These are phyloP conservation scores for Cadophora luteo-olivacea DNA, from an alignment of 2,329 filamentous ascomycete species.

Conservation along the genomic window DNA sequence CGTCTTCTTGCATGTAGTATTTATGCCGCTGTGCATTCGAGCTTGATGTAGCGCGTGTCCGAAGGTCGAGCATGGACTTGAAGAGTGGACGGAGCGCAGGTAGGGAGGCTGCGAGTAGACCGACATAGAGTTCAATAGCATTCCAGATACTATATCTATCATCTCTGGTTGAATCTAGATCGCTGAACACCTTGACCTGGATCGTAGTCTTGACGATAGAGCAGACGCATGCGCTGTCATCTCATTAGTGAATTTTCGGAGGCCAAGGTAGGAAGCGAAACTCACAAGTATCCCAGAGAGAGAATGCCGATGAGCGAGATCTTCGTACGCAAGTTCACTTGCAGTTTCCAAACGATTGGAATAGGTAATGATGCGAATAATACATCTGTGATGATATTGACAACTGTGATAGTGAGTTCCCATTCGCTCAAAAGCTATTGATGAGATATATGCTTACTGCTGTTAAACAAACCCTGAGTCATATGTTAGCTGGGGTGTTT, in stretches of 20 bases:
- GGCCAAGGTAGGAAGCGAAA: neutral
- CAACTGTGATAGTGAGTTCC: constrained; percentile 10
- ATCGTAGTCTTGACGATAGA: constrained; percentile 51
- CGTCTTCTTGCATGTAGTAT: constrained; percentile 38
- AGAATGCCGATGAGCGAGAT: constrained; percentile 44
- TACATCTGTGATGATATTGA: constrained; percentile 39
- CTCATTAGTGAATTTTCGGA: constrained; percentile 9
- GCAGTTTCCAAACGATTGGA: constrained; percentile 51
- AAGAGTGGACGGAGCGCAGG: constrained; percentile 52
- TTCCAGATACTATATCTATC: constrained; percentile 52
- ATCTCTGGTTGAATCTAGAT: constrained; percentile 45
- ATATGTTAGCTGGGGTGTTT: neutral
- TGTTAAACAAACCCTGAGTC: constrained; percentile 50
- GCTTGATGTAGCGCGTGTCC: constrained; percentile 12
- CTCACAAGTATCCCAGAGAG: constrained; percentile 38
- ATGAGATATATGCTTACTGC: constrained; percentile 41
- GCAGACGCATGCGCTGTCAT: constrained; percentile 48
- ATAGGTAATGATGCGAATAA: constrained; percentile 50
- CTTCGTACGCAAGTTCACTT: constrained; percentile 51
- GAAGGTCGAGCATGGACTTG: constrained; percentile 44
- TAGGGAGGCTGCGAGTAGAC: constrained; percentile 51
- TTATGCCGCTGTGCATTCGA: constrained; percentile 28
- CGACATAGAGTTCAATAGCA: constrained; percentile 52
- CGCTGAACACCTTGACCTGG: constrained; percentile 46
- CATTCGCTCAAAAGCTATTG: neutral